Evolutionary conservation across 768 basidiomycete species (phyloP), one percentile per base, ranked within the genome.

Genomic region (Boletus bicolor): DNA sequence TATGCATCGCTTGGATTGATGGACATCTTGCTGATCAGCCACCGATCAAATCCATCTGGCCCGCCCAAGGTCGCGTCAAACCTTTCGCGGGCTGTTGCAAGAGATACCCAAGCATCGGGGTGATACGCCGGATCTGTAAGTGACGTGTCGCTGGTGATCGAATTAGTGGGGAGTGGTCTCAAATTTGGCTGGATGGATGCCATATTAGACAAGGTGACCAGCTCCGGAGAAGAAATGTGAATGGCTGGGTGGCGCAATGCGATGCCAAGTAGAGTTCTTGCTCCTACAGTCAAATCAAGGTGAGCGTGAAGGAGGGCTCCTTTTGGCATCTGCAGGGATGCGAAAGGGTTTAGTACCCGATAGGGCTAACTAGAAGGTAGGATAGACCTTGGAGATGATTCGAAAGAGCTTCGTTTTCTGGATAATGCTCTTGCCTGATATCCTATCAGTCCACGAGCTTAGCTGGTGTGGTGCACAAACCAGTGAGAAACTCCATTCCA

Each of bases 401-500:
- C 80, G 63, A 61, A 87, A 90, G 30, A 91, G 66, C 55, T 74
- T 74, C 0, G 88, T 89, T 60, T 78, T 77, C 54, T 81, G 68
- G 38, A 90, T 87, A 43, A 85, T 77, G 43, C 64, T 68, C 62
- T 77, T 80, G 42, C 83, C 83, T 85, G 49, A 43, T 12, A 5
- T 44, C 37, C 12, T 34, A 11, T 39, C 2, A 21, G 44, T 44
- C 4, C 41, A 26, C 46, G 61, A 55, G 21, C 10, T 5, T 24
- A 3, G 17, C 19, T 19, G n/a, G 30, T 11, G n/a, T 17, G 12
- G 35, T 17, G 1, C 38, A 57, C 69, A 39, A 55, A 84, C 86
- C 86, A 41, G 84, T 89, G 59, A 89, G 70, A 62, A 89, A 91
- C 60, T 83, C 86, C 86, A 89, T 89, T 42, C 89, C 89, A 21